These are phyloP conservation scores for Suillus spraguei DNA, from an alignment of 768 basidiomycete species.

Conservation along the genomic window DNA sequence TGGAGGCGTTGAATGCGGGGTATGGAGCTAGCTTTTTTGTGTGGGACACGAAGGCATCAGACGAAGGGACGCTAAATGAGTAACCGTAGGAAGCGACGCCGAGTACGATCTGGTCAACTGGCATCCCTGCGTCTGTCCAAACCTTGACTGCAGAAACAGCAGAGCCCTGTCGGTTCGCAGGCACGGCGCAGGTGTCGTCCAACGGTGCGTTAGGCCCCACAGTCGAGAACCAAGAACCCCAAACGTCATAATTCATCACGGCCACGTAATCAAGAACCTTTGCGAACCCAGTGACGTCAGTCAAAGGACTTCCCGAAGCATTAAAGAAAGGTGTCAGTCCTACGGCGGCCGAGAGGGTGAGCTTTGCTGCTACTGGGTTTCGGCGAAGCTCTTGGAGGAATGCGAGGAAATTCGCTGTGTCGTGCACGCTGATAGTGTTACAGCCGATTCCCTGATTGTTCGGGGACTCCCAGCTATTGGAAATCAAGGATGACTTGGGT, in stretches of 20 bases:
- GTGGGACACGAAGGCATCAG: too few relatives aligned
- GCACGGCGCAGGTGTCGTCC: too few relatives aligned
- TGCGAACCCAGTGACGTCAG: slow-evolving; percentile 73
- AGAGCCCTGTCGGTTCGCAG: too few relatives aligned
- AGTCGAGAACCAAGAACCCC: slow-evolving; percentile 48
- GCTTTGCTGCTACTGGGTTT: slow-evolving; percentile 48
- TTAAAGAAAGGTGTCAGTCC: slow-evolving; percentile 67
- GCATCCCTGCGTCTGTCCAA: too few relatives aligned
- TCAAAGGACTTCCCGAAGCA: slow-evolving; percentile 57
- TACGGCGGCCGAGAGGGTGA: slow-evolving; percentile 74
- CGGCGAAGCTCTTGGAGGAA: slow-evolving; percentile 73
- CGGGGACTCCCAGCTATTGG: slow-evolving; percentile 85
- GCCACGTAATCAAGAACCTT: slow-evolving; percentile 65
- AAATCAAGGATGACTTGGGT: slow-evolving; percentile 16
- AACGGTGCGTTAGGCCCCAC: slow-evolving; percentile 59
- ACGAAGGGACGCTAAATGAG: too few relatives aligned
- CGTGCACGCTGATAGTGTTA: slow-evolving; percentile 57
- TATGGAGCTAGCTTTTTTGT: too few relatives aligned
- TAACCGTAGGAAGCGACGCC: too few relatives aligned
- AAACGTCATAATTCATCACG: slow-evolving; percentile 70
- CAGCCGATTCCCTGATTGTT: slow-evolving; percentile 65
- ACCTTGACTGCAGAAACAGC: too few relatives aligned
- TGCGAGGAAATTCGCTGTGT: slow-evolving; percentile 75
- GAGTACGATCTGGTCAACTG: too few relatives aligned
- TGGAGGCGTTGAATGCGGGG: too few relatives aligned